Conservation (phyloP, 257 asterid species). For the Lavandula angustifolia region DNA sequence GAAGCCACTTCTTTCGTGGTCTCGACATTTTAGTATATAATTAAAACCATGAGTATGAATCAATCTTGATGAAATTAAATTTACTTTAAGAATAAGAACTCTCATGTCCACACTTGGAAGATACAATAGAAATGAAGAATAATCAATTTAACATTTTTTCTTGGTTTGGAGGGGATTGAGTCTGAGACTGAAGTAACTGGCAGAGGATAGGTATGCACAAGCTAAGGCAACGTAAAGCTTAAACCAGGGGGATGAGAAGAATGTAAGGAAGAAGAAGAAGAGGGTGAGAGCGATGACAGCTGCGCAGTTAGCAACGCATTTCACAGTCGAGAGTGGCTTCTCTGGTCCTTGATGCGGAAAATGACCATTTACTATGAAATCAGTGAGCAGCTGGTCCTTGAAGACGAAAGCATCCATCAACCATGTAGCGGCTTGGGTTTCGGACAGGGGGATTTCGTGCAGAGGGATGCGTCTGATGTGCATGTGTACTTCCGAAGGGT, state of each 20-base stretch:
- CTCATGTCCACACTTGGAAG: no score
- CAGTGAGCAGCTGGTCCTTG: slow-evolving; percentile 71
- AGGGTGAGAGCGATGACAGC: slow-evolving; percentile 53
- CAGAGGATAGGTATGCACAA: slow-evolving; percentile 53
- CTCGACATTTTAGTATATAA: no score
- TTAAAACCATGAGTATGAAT: no score
- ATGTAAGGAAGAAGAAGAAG: slow-evolving; percentile 59
- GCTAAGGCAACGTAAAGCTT: slow-evolving; percentile 64
- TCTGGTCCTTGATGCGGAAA: slow-evolving; percentile 76
- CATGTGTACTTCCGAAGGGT: slow-evolving; percentile 92
- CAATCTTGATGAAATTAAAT: no score
- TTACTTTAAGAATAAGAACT: no score
- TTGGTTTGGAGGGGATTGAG: slow-evolving; percentile 38
- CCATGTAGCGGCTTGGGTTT: slow-evolving; percentile 59
- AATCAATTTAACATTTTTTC: slow-evolving; percentile 34
- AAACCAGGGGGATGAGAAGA: slow-evolving; percentile 69
- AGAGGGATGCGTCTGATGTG: slow-evolving; percentile 61
- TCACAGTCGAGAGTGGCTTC: slow-evolving; percentile 57
- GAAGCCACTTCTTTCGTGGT: no score
- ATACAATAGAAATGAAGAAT: no score
- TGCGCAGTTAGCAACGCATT: slow-evolving; percentile 59
- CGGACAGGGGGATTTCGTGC: slow-evolving; percentile 58
- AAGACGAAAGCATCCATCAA: slow-evolving; percentile 57
- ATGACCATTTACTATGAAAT: slow-evolving; percentile 61
- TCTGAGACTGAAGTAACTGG: slow-evolving; percentile 59